These are phyloP conservation scores for Candolleomyces aberdarensis DNA, from an alignment of 768 basidiomycete genomes.

Conservation along the genomic window DNA sequence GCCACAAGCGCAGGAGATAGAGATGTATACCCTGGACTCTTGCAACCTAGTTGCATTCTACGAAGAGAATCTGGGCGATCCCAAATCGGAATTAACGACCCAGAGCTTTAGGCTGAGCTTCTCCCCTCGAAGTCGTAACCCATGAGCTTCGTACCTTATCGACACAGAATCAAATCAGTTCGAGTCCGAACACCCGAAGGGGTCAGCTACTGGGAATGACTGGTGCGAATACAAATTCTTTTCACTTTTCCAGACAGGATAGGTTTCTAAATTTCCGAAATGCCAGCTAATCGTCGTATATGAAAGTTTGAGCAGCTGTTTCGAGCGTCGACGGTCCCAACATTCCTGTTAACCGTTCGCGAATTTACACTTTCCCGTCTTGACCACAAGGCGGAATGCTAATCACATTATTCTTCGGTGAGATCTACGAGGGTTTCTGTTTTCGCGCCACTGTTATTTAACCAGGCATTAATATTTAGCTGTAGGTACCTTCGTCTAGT, in stretches of 20 bases:
- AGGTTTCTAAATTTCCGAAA: background rate
- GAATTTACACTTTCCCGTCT: background rate
- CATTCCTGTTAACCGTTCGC: background rate
- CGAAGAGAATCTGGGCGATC: constrained; percentile 78
- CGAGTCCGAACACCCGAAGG: no score
- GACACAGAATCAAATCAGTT: no score
- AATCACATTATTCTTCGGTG: constrained; percentile 39
- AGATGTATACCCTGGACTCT: no score
- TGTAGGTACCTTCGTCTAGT: constrained; percentile 39
- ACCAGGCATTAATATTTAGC: constrained; percentile 61
- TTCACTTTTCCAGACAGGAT: background rate
- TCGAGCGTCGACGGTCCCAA: constrained; percentile 54
- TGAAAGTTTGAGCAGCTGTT: constrained; percentile 87
- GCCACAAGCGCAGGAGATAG: no score
- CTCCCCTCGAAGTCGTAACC: no score
- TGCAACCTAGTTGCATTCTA: constrained; percentile 32
- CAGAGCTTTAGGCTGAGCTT: no score
- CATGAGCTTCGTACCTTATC: no score
- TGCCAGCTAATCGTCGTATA: constrained; percentile 79
- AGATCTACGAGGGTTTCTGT: constrained; percentile 63
- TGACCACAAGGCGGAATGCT: background rate
- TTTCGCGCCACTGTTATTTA: constrained; percentile 51
- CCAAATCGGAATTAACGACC: constrained; percentile 71
- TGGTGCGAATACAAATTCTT: constrained; percentile 51
- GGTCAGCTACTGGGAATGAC: constrained; percentile 33